Evolutionary conservation across 805 yeast species (phyloP).

Genomic region (Metschnikowia hibisci): DNA sequence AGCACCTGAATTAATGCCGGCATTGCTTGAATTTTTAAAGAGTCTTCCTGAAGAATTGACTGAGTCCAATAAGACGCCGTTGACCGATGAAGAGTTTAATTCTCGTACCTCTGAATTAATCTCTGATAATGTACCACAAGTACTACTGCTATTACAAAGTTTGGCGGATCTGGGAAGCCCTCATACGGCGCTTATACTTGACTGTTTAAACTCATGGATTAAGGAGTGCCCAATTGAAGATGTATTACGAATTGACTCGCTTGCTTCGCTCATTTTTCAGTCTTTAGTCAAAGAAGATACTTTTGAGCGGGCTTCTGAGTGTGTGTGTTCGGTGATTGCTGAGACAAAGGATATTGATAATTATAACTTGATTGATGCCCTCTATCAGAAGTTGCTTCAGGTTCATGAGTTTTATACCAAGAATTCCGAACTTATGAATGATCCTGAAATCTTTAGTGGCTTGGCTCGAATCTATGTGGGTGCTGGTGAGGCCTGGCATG

Average conservation of each 20-base stretch:
- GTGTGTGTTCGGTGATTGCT: slow-evolving; percentile 72
- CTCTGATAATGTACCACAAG: slow-evolving; percentile 60
- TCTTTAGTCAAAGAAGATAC: slow-evolving; percentile 57
- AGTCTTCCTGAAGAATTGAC: slow-evolving; percentile 88
- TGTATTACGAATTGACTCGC: slow-evolving; percentile 58
- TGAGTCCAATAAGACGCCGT: slow-evolving; percentile 70
- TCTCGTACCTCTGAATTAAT: slow-evolving; percentile 61
- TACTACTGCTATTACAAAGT: slow-evolving; percentile 58
- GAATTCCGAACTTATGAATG: slow-evolving; percentile 42
- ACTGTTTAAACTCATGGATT: slow-evolving; percentile 87
- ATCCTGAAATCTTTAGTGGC: slow-evolving; percentile 63
- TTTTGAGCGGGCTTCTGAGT: slow-evolving; percentile 82
- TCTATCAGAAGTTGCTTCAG: slow-evolving; percentile 64
- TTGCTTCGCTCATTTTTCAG: slow-evolving; percentile 65
- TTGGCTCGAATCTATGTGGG: slow-evolving; percentile 78
- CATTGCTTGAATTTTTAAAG: slow-evolving; percentile 73
- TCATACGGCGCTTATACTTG: slow-evolving; percentile 48
- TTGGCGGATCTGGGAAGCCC: slow-evolving; percentile 27
- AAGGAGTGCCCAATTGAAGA: slow-evolving; percentile 74
- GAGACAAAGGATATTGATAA: slow-evolving; percentile 80
- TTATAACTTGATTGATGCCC: slow-evolving; percentile 55
- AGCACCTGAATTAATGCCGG: slow-evolving; percentile 33
- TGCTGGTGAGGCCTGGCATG: slow-evolving; percentile 96
- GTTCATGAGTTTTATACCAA: slow-evolving; percentile 44
- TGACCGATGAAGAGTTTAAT: slow-evolving; percentile 77